Percentiles rank a stretch among this genome's conserved stretches.
Evolutionary conservation across 345 rosid species (phyloP).

Genomic region (Chamaenerion angustifolium): DNA sequence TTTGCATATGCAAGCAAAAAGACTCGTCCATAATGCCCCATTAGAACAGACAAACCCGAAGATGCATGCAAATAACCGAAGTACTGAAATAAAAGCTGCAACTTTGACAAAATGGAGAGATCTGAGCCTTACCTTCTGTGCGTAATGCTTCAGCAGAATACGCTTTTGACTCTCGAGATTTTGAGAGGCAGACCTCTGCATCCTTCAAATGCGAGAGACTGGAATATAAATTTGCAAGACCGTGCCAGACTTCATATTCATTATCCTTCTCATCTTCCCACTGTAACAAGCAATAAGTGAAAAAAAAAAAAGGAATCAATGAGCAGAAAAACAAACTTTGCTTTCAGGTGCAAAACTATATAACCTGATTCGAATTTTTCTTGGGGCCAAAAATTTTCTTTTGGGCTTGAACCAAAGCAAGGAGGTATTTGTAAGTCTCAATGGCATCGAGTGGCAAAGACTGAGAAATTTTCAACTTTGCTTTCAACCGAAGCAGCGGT

Average conservation of each 20-base stretch:
- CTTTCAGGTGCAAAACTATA: too few species aligned
- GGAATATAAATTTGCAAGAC: constrained; percentile 70
- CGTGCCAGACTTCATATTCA: constrained; percentile 93
- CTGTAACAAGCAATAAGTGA: constrained; percentile 16
- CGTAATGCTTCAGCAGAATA: constrained; percentile 58
- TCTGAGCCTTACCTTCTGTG: constrained; percentile 55
- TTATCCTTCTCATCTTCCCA: constrained; percentile 47
- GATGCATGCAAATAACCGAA: too few species aligned
- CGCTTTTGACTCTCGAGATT: constrained; percentile 61
- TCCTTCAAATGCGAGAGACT: constrained; percentile 85
- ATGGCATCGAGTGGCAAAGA: constrained; percentile 62
- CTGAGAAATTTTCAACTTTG: constrained; percentile 62
- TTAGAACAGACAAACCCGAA: too few species aligned
- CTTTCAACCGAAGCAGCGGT: constrained; percentile 66
- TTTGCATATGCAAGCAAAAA: too few species aligned
- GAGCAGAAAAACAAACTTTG: not conserved
- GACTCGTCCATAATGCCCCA: too few species aligned
- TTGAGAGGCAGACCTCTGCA: constrained; percentile 66
- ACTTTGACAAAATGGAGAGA: not conserved
- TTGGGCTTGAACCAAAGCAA: constrained; percentile 88
- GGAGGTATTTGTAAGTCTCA: constrained; percentile 73
- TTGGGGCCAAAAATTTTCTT: constrained; percentile 63
- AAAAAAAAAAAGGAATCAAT: not conserved
- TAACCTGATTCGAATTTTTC: constrained; percentile 49
- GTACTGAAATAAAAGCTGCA: not conserved